Evolutionary conservation across 73 alveolate genomes (phyloP).

Genomic region (Effrenium voratum): DNA sequence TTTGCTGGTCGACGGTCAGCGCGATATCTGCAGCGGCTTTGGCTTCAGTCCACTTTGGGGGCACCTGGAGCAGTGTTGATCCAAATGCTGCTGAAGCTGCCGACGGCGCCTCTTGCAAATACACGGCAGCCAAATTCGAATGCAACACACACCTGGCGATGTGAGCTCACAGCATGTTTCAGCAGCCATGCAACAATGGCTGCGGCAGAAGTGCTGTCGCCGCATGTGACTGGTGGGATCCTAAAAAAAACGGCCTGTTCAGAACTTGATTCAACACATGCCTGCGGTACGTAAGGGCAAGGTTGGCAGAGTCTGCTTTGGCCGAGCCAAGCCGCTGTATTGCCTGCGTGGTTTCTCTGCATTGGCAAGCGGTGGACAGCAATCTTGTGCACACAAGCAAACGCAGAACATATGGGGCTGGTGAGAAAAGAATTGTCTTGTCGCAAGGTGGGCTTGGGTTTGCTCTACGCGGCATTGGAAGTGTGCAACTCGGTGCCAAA

Average conservation of each 20-base stretch:
- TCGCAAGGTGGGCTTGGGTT: too few species aligned
- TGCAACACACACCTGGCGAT: slow-evolving; percentile 58
- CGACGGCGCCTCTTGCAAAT: slow-evolving; percentile 39
- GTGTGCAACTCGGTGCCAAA: too few species aligned
- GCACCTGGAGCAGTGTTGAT: slow-evolving; percentile 25
- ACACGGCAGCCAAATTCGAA: slow-evolving; percentile 67
- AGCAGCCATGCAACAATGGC: not conserved
- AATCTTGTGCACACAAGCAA: not conserved
- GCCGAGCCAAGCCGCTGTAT: slow-evolving; percentile 70
- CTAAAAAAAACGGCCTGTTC: not conserved
- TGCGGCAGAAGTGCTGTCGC: not conserved
- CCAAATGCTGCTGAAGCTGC: not conserved
- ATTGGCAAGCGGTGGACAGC: too few species aligned
- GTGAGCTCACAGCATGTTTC: not conserved
- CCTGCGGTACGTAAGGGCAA: slow-evolving; percentile 18
- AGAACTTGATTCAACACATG: not conserved
- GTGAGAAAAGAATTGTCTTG: too few species aligned
- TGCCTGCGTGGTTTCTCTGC: slow-evolving; percentile 21
- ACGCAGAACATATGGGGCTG: not conserved
- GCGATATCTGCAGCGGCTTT: slow-evolving; percentile 85
- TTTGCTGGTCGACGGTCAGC: slow-evolving; percentile 22
- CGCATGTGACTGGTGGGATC: not conserved
- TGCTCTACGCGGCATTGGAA: too few species aligned
- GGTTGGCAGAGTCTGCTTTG: slow-evolving; percentile 58
- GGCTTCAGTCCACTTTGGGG: slow-evolving; percentile 78